Conservation (phyloP, 2,329 filamentous ascomycete genomes). For the Ophiostoma fasciatum region DNA sequence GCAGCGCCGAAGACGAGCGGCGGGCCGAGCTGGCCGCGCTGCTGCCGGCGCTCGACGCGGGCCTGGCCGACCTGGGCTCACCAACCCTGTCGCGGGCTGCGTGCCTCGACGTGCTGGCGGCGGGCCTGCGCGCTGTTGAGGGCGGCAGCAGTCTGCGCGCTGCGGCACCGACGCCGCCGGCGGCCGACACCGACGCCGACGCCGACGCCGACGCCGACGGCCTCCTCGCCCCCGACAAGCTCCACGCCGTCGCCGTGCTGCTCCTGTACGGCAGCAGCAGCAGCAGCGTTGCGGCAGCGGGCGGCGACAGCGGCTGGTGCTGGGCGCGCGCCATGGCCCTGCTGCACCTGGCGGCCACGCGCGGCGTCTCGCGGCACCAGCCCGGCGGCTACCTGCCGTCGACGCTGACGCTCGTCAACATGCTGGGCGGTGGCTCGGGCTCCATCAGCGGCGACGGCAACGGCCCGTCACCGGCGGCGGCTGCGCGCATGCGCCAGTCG, state of each 20-base stretch:
- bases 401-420: conserved; percentile 18
- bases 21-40: not conserved
- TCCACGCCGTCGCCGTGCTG: conserved; percentile 19
- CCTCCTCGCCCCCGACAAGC: conserved; percentile 14
- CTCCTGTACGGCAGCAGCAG: conserved; percentile 12
- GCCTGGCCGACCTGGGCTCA: not conserved
- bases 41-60: not conserved
- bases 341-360: conserved; percentile 18
- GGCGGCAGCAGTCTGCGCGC: not conserved
- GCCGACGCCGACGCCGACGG: too few species aligned
- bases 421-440: conserved; percentile 10
- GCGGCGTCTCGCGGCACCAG: not conserved
- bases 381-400: conserved; percentile 21
- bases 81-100: conserved; percentile 1
- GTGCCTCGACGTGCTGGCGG: conserved; percentile 2
- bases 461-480: not conserved
- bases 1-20: not conserved
- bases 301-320: not conserved
- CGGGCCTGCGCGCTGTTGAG: not conserved
- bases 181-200: not conserved
- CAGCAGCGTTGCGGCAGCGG: not conserved
- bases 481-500: conserved; percentile 5
- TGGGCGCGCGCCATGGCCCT: conserved; percentile 19
- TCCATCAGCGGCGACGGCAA: not conserved
- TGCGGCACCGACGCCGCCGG: too few species aligned